These are phyloP conservation scores for Scheffersomyces segobiensis DNA, from an alignment of 1,139 yeast species.

Conservation along the genomic window DNA sequence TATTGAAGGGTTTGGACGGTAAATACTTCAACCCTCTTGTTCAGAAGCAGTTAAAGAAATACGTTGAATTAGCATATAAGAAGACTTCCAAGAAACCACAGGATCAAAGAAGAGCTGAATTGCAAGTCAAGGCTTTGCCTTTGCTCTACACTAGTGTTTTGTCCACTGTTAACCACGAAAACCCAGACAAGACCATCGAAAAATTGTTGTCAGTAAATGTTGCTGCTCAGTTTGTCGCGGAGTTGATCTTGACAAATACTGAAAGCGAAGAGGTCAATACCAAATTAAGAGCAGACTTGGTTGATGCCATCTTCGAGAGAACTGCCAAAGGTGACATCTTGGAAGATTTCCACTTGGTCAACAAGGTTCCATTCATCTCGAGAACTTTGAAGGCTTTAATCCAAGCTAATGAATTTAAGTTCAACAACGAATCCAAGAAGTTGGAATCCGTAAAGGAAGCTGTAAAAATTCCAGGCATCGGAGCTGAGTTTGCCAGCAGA, in stretches of 20 bases:
- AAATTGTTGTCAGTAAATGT: slow-evolving; percentile 63
- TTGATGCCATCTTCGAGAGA: slow-evolving; percentile 54
- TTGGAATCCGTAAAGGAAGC: slow-evolving; percentile 41
- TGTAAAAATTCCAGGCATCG: slow-evolving; percentile 54
- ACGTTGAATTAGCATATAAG: slow-evolving; percentile 62
- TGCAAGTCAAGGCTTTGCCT: slow-evolving; percentile 67
- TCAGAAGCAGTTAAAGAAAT: slow-evolving; percentile 58
- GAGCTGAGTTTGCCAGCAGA: slow-evolving; percentile 60
- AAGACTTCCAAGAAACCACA: slow-evolving; percentile 86
- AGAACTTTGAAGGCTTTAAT: slow-evolving; percentile 78
- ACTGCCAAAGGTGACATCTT: slow-evolving; percentile 72
- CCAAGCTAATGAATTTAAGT: slow-evolving; percentile 61
- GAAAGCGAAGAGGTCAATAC: slow-evolving; percentile 48
- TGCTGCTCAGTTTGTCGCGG: slow-evolving; percentile 83
- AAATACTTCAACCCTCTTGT: slow-evolving; percentile 77
- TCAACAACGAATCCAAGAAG: slow-evolving; percentile 70
- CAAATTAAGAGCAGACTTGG: slow-evolving; percentile 47
- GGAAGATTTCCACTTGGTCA: slow-evolving; percentile 64
- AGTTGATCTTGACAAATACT: slow-evolving; percentile 59
- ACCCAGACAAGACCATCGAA: slow-evolving; percentile 24
- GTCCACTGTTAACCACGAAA: slow-evolving; percentile 35
- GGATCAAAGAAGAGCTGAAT: slow-evolving; percentile 70
- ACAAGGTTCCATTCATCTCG: slow-evolving; percentile 68
- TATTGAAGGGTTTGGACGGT: slow-evolving; percentile 77
- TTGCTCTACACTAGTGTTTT: slow-evolving; percentile 57